phyloP scores from a whole-genome alignment of 208 protist genomes.

The Strigomonas culicis region DNA sequence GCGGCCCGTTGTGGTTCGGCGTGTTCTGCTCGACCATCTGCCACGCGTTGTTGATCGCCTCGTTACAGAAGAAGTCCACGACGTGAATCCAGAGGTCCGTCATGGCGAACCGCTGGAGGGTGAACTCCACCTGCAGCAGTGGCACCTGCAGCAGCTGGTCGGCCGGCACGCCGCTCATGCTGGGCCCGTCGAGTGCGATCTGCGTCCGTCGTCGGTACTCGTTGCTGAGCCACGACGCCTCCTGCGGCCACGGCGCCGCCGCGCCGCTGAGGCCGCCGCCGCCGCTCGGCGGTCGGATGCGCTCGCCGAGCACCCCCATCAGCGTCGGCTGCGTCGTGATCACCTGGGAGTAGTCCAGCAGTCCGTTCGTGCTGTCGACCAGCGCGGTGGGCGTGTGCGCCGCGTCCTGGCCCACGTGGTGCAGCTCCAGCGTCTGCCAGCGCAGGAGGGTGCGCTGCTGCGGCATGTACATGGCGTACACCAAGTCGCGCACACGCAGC shows the following conservation, averaged over 20 bases:
- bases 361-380: slow-evolving; percentile 52
- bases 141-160: slow-evolving; percentile 34
- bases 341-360: slow-evolving; percentile 42
- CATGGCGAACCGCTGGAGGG: slow-evolving; percentile 74
- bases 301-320: slow-evolving; percentile 44
- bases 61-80: slow-evolving; percentile 78
- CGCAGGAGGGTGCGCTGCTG: slow-evolving; percentile 29
- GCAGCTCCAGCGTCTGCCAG: slow-evolving; percentile 58
- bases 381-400: slow-evolving; percentile 24
- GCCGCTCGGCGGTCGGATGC: slow-evolving; percentile 2
- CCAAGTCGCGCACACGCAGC: slow-evolving; percentile 7
- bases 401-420: slow-evolving; percentile 43
- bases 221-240: not conserved
- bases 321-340: slow-evolving; percentile 49
- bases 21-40: slow-evolving; percentile 8
- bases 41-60: slow-evolving; percentile 47
- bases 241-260: not conserved
- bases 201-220: not conserved
- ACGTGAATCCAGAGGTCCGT: slow-evolving; percentile 83
- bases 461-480: not conserved
- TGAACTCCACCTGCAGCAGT: slow-evolving; percentile 71
- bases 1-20: not conserved
- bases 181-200: not conserved
- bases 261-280: not conserved
- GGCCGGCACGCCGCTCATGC: not conserved